A percentile compares a stretch with the other conserved stretches of the same genome.
Evolutionary conservation across 371 early-diverging fungal genomes (phyloP).

Genomic region (Chytridium lagenaria): DNA sequence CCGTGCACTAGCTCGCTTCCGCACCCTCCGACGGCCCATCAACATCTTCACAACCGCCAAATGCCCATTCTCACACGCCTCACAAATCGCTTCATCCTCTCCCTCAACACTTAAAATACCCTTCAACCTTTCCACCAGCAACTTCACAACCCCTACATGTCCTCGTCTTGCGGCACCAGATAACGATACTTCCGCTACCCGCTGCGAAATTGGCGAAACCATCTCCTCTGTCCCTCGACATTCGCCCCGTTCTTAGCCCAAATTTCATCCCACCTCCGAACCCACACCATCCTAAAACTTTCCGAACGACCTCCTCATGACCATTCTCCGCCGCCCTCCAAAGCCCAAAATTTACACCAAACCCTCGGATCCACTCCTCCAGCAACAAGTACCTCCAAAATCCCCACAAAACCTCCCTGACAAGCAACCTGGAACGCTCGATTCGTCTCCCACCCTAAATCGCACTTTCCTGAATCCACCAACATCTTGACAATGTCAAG

Average conservation of each 20-base stretch:
- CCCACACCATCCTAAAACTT: not conserved
- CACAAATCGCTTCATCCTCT: not conserved
- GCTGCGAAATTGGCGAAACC: not conserved
- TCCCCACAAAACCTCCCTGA: not conserved
- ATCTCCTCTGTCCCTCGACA: no score
- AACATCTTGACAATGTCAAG: not conserved
- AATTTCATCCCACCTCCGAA: no score
- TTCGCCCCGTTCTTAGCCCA: no score
- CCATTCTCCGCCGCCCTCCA: conserved; percentile 8
- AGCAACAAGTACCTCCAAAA: not conserved
- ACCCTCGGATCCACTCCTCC: not conserved
- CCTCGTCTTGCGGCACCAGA: not conserved
- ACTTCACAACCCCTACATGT: not conserved
- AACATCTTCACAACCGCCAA: not conserved
- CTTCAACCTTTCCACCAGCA: not conserved
- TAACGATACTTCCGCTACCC: not conserved
- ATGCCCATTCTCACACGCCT: not conserved
- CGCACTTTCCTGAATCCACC: not conserved
- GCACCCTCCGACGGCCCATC: not conserved
- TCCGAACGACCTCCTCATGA: not conserved
- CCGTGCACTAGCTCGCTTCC: not conserved
- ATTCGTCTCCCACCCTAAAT: not conserved
- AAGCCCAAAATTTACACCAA: not conserved
- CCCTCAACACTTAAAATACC: not conserved
- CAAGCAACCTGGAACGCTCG: not conserved